Conservation (phyloP, 768 basidiomycete genomes). For the Leucocoprinus leucothites region DNA sequence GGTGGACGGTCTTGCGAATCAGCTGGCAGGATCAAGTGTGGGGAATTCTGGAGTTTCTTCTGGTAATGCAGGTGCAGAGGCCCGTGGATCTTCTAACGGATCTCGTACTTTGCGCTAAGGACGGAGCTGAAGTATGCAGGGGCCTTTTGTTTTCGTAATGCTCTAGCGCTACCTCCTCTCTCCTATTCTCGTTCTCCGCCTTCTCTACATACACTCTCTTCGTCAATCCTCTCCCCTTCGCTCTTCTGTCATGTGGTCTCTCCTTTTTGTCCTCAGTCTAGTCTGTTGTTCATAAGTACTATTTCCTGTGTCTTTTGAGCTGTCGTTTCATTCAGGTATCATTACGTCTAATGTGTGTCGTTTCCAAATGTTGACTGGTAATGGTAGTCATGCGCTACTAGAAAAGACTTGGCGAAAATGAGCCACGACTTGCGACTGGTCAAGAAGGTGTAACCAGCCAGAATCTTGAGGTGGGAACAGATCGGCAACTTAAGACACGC, state of each 20-base stretch:
- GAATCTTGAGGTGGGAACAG: not conserved
- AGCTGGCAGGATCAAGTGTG: conserved; percentile 33
- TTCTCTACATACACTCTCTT: not conserved
- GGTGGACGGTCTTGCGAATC: conserved; percentile 30
- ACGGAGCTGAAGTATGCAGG: not conserved
- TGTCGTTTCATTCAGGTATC: conserved; percentile 3
- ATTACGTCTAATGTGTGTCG: conserved; percentile 7
- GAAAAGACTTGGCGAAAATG: not conserved
- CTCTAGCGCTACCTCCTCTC: conserved; percentile 2
- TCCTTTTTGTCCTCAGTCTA: not conserved
- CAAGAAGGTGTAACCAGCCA: not conserved
- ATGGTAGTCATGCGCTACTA: not conserved
- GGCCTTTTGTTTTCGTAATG: not conserved
- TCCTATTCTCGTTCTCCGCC: not conserved
- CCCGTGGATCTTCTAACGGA: not conserved
- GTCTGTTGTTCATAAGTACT: not conserved
- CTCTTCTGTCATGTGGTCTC: not conserved
- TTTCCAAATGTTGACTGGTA: not conserved
- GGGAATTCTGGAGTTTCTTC: conserved; percentile 1
- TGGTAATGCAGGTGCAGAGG: not conserved
- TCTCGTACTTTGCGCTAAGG: not conserved
- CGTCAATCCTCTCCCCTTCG: not conserved
- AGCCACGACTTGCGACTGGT: not conserved
- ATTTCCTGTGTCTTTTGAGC: not conserved
- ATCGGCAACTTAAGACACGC: not conserved